Conservation (phyloP, 331 rosid species). For the Dryas integrifolia region DNA sequence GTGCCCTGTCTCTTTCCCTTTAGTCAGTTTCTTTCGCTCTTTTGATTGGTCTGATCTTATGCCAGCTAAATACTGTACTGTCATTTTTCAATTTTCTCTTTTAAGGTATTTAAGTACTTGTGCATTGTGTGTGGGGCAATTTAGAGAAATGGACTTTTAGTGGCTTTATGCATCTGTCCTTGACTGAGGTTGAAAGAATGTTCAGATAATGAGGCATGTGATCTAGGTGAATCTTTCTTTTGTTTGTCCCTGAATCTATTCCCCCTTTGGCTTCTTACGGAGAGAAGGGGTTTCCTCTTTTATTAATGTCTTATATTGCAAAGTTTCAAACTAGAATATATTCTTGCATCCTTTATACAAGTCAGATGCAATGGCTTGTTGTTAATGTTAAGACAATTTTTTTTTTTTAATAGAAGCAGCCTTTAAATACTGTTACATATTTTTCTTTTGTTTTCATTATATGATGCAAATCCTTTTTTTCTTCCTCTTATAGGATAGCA, state of each 20-base stretch:
- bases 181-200: neutral
- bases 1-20: neutral
- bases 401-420: constrained; percentile 5
- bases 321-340: neutral
- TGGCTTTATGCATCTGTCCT: neutral
- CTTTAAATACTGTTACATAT: constrained; percentile 11
- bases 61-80: constrained; percentile 2
- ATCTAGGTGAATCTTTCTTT: neutral
- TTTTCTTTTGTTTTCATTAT: constrained; percentile 18
- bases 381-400: neutral
- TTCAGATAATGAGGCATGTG: neutral
- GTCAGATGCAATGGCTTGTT: constrained; percentile 9
- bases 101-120: neutral
- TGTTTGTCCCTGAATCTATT: neutral
- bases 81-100: neutral
- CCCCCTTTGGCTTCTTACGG: constrained; percentile 1
- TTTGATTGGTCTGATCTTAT: constrained; percentile 21
- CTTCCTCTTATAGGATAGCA: constrained; percentile 48
- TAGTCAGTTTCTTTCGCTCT: neutral
- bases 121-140: neutral
- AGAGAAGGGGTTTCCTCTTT: neutral
- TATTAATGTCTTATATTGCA: constrained; percentile 5
- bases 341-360: neutral
- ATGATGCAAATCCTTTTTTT: constrained; percentile 30
- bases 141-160: neutral